phyloP scores from a whole-genome alignment of 176 grass and related monocot genomes.

The Aechmea fasciata region DNA sequence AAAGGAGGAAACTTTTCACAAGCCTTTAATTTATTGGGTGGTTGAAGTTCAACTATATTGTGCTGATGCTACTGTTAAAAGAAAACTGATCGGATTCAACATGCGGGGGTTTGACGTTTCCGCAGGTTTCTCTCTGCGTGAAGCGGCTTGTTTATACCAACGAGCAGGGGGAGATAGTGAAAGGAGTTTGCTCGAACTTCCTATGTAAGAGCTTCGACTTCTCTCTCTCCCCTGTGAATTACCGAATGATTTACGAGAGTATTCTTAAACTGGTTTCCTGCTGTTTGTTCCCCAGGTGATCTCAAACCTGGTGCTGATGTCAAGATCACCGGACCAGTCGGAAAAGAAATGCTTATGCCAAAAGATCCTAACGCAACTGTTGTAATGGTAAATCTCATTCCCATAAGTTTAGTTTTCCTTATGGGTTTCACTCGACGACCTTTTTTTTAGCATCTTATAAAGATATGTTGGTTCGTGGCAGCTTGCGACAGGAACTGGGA shows the following conservation, averaged over 20 bases:
- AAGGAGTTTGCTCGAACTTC: constrained; percentile 95
- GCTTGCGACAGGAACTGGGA: constrained; percentile 88
- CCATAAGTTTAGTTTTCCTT: not conserved
- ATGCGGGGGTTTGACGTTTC: not conserved
- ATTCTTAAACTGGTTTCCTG: not conserved
- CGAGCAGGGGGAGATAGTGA: constrained; percentile 74
- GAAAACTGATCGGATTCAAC: not conserved
- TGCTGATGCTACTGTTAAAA: not conserved
- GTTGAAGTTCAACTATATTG: not conserved
- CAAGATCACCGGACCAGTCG: constrained; percentile 76
- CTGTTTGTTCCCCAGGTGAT: constrained; percentile 44
- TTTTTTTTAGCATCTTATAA: not conserved
- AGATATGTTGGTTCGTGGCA: constrained; percentile 20
- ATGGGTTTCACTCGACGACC: not conserved
- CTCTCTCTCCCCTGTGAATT: not conserved
- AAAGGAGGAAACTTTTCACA: not conserved
- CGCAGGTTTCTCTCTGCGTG: constrained; percentile 80
- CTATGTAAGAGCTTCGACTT: constrained; percentile 38
- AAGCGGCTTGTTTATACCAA: constrained; percentile 98
- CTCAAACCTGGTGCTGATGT: constrained; percentile 64
- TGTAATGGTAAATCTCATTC: constrained; percentile 49
- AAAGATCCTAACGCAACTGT: constrained; percentile 77
- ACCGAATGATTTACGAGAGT: not conserved
- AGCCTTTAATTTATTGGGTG: not conserved
- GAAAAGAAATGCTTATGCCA: constrained; percentile 99